Evolutionary conservation across 1,284 basidiomycete genomes (phyloP).

Genomic region (Ustilago bromivora): DNA sequence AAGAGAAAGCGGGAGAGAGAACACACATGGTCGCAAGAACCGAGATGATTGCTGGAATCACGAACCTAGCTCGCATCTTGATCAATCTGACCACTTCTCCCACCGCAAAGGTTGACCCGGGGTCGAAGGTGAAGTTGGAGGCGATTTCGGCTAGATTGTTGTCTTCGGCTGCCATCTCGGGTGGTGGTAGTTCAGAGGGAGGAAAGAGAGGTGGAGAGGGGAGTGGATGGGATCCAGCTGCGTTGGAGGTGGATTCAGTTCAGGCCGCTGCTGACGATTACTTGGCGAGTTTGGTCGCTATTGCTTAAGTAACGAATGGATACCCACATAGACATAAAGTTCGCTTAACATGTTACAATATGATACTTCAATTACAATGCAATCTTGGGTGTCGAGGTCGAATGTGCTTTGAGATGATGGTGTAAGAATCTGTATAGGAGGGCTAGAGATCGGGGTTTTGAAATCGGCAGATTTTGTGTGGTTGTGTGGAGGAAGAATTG

Average conservation of each 20-base stretch:
- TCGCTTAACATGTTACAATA: constrained; percentile 1
- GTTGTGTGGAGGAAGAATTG: constrained; percentile 1
- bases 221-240: constrained; percentile 35
- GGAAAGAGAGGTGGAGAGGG: constrained; percentile 4
- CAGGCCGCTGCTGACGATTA: constrained; percentile 51
- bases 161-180: constrained; percentile 10
- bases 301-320: constrained; percentile 14
- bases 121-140: constrained; percentile 14
- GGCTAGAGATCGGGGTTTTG: background rate
- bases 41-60: constrained; percentile 79
- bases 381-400: background rate
- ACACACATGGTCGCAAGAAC: constrained; percentile 78
- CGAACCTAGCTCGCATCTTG: constrained; percentile 64
- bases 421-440: background rate
- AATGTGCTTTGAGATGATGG: background rate
- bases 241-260: constrained; percentile 42
- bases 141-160: constrained; percentile 18
- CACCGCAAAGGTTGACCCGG: background rate
- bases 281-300: constrained; percentile 28
- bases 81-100: constrained; percentile 24
- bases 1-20: constrained; percentile 71
- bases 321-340: background rate
- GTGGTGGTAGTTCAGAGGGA: constrained; percentile 9
- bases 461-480: constrained; percentile 1
- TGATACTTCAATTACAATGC: background rate